phyloP scores from a whole-genome alignment of 352 stramenopile genomes.

The Pythium angustatum region DNA sequence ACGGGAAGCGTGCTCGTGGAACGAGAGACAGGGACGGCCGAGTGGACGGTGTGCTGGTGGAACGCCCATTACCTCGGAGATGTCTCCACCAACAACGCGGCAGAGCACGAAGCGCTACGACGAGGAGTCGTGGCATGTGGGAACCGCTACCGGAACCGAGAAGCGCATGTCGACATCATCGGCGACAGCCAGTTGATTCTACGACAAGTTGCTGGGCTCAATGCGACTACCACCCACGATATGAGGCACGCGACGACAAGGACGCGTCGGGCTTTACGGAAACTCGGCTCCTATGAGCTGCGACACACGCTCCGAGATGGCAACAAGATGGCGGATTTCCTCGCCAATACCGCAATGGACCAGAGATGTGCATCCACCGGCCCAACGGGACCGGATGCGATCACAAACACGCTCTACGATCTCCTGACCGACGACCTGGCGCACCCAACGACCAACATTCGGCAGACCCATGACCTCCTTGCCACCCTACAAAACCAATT shows the following conservation, averaged over 20 bases:
- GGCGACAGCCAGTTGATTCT: constrained; percentile 12
- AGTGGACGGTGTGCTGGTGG: constrained; percentile 10
- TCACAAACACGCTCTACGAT: background rate
- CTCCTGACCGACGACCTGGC: background rate
- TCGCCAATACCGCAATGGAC: constrained; percentile 4
- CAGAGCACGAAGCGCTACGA: constrained; percentile 2
- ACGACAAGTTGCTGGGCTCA: background rate
- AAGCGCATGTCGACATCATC: background rate
- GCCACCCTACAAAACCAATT: background rate
- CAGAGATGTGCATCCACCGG: background rate
- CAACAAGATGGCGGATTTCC: constrained; percentile 8
- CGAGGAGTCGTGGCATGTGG: constrained; percentile 1
- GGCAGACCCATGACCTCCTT: background rate
- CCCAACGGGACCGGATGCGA: background rate
- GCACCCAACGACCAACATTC: background rate
- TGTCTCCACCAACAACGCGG: constrained; percentile 6
- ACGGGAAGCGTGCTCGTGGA: background rate
- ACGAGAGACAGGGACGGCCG: background rate
- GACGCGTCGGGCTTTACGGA: background rate
- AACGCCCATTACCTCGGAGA: background rate
- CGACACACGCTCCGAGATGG: background rate
- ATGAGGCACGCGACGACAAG: background rate
- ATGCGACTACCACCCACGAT: background rate
- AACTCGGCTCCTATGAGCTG: background rate
- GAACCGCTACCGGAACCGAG: background rate